These are phyloP conservation scores for Colletotrichum magnum DNA, from an alignment of 2,329 filamentous ascomycete species.

Conservation along the genomic window DNA sequence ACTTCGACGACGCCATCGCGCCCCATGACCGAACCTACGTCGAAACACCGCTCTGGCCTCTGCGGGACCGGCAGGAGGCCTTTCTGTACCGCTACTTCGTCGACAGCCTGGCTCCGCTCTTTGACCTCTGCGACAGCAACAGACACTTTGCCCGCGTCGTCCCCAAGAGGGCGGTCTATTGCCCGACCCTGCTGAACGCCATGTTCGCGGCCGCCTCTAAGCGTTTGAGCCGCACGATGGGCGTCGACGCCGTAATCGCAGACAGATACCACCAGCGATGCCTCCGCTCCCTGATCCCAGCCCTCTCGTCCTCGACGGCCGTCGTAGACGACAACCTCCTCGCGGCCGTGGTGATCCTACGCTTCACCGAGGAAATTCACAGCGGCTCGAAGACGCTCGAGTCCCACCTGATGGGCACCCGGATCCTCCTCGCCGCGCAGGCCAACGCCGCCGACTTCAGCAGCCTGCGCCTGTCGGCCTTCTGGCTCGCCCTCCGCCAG, in stretches of 20 bases:
- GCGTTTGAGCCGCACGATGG: constrained; percentile 42
- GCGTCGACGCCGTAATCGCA: constrained; percentile 44
- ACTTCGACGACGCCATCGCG: constrained; percentile 9
- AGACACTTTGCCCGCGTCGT: constrained; percentile 48
- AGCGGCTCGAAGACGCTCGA: constrained; percentile 39
- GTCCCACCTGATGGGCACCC: constrained; percentile 48
- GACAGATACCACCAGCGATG: constrained; percentile 48
- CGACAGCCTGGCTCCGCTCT: constrained; percentile 45
- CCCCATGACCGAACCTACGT: constrained; percentile 28
- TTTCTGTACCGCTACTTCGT: constrained; percentile 48
- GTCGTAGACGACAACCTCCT: constrained; percentile 49
- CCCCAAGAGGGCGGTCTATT: constrained; percentile 45
- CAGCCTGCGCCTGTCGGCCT: constrained; percentile 47
- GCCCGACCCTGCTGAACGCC: constrained; percentile 48
- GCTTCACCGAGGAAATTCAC: constrained; percentile 48
- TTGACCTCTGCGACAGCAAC: constrained; percentile 48
- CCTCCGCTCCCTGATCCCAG: constrained; percentile 46
- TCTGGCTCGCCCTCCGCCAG: constrained; percentile 48
- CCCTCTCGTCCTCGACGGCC: constrained; percentile 44
- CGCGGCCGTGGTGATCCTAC: constrained; percentile 49
- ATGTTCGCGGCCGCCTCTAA: constrained; percentile 48
- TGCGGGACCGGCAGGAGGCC: constrained; percentile 45
- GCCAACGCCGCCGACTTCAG: constrained; percentile 47
- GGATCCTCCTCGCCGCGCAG: constrained; percentile 48
- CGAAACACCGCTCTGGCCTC: constrained; percentile 35